Evolutionary conservation across 306 rosid species (phyloP).

Genomic region (Trichosanthes cucumerina): DNA sequence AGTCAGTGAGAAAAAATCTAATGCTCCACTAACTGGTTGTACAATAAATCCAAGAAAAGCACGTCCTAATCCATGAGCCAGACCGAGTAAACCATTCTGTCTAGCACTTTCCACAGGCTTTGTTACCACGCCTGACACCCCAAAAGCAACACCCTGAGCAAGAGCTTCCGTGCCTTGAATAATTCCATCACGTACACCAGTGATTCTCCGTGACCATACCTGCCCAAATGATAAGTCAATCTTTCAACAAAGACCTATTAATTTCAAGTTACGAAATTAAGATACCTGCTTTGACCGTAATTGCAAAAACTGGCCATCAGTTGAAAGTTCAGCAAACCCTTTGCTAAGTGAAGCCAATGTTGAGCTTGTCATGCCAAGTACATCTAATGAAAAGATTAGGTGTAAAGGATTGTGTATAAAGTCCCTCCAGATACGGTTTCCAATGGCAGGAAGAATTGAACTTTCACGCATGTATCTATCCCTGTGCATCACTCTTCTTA

Average conservation of each 20-base stretch:
- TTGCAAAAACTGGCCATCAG: slow-evolving; percentile 89
- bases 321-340: slow-evolving; percentile 97
- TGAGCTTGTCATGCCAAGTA: slow-evolving; percentile 97
- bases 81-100: slow-evolving; percentile 82
- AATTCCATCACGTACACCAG: slow-evolving; percentile 94
- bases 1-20: slow-evolving; percentile 91
- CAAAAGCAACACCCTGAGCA: slow-evolving; percentile 96
- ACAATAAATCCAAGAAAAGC: slow-evolving; percentile 85
- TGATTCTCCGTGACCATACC: slow-evolving; percentile 89
- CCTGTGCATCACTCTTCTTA: slow-evolving; percentile 90
- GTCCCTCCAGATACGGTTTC: slow-evolving; percentile 91
- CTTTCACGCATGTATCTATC: slow-evolving; percentile 95
- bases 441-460: slow-evolving; percentile 72
- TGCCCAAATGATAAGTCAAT: slow-evolving; percentile 33
- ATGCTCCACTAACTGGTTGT: slow-evolving; percentile 95
- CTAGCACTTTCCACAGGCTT: slow-evolving; percentile 92
- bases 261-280: not conserved
- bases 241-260: not conserved
- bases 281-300: slow-evolving; percentile 89
- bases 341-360: slow-evolving; percentile 85
- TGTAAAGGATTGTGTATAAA: slow-evolving; percentile 93
- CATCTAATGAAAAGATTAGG: slow-evolving; percentile 85
- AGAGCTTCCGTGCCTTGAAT: slow-evolving; percentile 94
- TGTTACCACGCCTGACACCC: slow-evolving; percentile 84
- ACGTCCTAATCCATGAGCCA: slow-evolving; percentile 91